Percentiles rank a stretch among this genome's conserved stretches.
phyloP scores from a whole-genome alignment of 345 rosid species.

The Moricandia moricandioides region DNA sequence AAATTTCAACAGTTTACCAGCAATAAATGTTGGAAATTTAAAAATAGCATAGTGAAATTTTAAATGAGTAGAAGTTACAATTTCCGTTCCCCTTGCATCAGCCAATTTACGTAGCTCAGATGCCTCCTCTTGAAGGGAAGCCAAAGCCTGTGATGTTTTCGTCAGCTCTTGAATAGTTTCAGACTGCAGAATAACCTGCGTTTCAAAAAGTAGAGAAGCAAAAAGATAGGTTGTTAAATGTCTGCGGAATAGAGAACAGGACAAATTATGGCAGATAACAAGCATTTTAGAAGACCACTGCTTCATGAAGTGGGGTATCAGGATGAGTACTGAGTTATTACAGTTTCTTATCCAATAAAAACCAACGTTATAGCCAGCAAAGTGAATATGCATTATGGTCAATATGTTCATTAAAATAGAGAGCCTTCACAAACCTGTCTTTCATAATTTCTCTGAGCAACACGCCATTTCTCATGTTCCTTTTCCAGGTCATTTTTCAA shows the following conservation, averaged over 20 bases:
- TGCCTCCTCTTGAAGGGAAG: slow-evolving; percentile 67
- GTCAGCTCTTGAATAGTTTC: slow-evolving; percentile 94
- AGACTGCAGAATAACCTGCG: slow-evolving; percentile 86
- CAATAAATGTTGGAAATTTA: neutral
- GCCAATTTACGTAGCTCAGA: slow-evolving; percentile 65
- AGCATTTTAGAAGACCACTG: neutral
- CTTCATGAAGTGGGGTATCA: neutral
- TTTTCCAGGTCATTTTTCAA: slow-evolving; percentile 66
- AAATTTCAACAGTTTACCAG: slow-evolving; percentile 2
- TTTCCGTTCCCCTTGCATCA: slow-evolving; percentile 56
- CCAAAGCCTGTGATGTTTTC: slow-evolving; percentile 77
- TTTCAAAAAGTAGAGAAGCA: slow-evolving; percentile 15
- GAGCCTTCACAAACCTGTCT: slow-evolving; percentile 65
- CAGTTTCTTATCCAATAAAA: slow-evolving; percentile 2
- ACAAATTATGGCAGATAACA: slow-evolving; percentile 3
- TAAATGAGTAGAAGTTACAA: slow-evolving; percentile 44
- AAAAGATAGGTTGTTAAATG: neutral
- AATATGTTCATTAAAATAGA: neutral
- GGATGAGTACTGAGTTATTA: neutral
- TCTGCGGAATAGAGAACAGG: neutral
- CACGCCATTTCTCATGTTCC: slow-evolving; percentile 74
- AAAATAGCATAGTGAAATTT: slow-evolving; percentile 4
- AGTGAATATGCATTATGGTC: slow-evolving; percentile 15
- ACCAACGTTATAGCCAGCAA: slow-evolving; percentile 5
- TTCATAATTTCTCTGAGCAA: slow-evolving; percentile 88